Conservation (phyloP, 2,329 filamentous ascomycete genomes). For the Microdochium nivale region DNA sequence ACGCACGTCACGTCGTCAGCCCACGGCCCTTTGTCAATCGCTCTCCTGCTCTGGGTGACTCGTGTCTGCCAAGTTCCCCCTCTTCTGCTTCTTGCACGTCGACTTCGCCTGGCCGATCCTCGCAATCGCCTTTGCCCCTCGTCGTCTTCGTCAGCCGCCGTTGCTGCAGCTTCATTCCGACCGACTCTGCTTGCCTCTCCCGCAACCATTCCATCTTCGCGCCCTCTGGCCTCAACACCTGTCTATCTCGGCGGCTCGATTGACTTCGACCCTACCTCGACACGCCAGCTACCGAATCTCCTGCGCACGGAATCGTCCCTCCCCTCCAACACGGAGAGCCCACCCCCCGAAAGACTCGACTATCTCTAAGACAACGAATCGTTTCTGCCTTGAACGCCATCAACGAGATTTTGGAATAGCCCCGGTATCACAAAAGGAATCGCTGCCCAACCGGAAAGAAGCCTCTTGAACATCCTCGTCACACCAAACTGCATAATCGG, state of each 20-base stretch:
- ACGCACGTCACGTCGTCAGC: neutral
- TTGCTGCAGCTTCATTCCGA: neutral
- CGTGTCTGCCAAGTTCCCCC: neutral
- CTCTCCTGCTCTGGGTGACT: slow-evolving; percentile 1
- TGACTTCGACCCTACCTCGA: neutral
- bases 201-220: neutral
- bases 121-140: neutral
- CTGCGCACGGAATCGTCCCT: neutral
- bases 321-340: neutral
- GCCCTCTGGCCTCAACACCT: neutral
- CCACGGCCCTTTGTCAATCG: neutral
- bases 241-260: neutral
- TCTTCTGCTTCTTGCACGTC: neutral
- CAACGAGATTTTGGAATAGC: neutral
- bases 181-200: neutral
- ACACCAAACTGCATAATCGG: neutral
- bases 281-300: neutral
- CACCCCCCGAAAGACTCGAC: neutral
- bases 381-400: neutral
- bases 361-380: neutral
- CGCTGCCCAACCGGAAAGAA: neutral
- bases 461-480: neutral
- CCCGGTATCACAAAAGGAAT: neutral
- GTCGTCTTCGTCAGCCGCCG: neutral
- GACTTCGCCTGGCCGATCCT: neutral